Evolutionary conservation across 345 rosid species (phyloP).

Genomic region (Reutealis trisperma): DNA sequence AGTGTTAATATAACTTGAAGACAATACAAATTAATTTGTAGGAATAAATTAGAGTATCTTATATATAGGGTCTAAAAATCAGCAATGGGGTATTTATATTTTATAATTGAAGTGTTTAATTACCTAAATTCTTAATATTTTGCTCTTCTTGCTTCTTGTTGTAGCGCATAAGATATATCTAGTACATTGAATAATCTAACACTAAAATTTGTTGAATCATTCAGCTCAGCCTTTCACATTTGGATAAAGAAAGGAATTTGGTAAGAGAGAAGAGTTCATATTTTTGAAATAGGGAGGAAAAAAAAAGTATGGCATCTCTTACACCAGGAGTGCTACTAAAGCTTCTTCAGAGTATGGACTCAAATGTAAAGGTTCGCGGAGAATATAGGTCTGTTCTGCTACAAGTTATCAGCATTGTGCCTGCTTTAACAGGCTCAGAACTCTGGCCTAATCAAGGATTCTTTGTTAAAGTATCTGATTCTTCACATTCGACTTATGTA

Average conservation of each 20-base stretch:
- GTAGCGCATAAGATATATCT: no score
- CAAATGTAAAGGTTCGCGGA: conserved; percentile 68
- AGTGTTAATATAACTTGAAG: no score
- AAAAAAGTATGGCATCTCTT: conserved; percentile 66
- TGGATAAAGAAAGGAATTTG: not conserved
- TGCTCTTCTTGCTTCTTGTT: no score
- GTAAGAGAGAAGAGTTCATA: not conserved
- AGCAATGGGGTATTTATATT: no score
- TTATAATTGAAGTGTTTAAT: no score
- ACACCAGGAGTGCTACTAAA: conserved; percentile 76
- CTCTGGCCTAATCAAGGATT: conserved; percentile 96
- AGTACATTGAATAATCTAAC: no score
- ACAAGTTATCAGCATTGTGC: conserved; percentile 90
- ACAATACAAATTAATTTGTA: no score
- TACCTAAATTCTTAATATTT: no score
- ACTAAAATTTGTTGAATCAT: not conserved
- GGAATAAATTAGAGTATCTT: no score
- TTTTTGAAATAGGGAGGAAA: not conserved
- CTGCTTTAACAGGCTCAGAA: conserved; percentile 83
- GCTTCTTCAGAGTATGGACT: conserved; percentile 77
- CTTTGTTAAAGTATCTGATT: conserved; percentile 88
- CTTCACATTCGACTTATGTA: conserved; percentile 84
- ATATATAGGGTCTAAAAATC: no score
- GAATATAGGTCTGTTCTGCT: conserved; percentile 81
- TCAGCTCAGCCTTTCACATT: not conserved